Conservation (phyloP, 805 yeast genomes). For the Candida incommunis region DNA sequence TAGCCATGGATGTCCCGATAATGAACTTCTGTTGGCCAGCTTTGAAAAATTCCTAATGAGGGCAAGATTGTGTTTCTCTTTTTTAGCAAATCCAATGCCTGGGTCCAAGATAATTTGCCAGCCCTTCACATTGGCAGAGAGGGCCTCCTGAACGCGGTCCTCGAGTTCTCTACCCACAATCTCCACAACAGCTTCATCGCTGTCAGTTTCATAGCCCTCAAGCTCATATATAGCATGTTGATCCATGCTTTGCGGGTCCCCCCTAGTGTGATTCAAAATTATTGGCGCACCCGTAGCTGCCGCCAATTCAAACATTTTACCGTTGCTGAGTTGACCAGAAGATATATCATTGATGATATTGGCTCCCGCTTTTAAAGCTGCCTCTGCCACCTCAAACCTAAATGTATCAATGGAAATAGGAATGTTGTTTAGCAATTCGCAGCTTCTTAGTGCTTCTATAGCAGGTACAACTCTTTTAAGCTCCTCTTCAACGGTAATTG, state of each 20-base stretch:
- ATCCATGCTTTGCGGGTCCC: conserved; percentile 64
- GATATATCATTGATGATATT: conserved; percentile 87
- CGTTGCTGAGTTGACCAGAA: conserved; percentile 57
- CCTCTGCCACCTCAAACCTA: conserved; percentile 58
- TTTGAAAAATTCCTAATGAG: conserved; percentile 31
- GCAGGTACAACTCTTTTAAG: conserved; percentile 56
- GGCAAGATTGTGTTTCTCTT: conserved; percentile 50
- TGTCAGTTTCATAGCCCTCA: conserved; percentile 11
- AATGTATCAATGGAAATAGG: conserved; percentile 82
- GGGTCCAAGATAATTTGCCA: conserved; percentile 94
- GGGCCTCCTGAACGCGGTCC: conserved; percentile 39
- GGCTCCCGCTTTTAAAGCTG: conserved; percentile 61
- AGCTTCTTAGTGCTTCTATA: conserved; percentile 41
- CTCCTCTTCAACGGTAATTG: conserved; percentile 53
- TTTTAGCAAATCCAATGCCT: conserved; percentile 94
- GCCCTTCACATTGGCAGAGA: conserved; percentile 49
- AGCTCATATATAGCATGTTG: conserved; percentile 36
- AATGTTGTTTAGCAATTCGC: conserved; percentile 23
- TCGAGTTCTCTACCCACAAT: conserved; percentile 56
- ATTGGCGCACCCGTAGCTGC: conserved; percentile 56
- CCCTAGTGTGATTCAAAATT: conserved; percentile 74
- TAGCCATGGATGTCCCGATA: conserved; percentile 45
- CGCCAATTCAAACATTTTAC: conserved; percentile 50
- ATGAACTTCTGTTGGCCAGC: conserved; percentile 14
- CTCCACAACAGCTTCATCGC: conserved; percentile 28